Evolutionary conservation across 2,329 filamentous ascomycete species (phyloP).

Genomic region (Hymenoscyphus albidus): DNA sequence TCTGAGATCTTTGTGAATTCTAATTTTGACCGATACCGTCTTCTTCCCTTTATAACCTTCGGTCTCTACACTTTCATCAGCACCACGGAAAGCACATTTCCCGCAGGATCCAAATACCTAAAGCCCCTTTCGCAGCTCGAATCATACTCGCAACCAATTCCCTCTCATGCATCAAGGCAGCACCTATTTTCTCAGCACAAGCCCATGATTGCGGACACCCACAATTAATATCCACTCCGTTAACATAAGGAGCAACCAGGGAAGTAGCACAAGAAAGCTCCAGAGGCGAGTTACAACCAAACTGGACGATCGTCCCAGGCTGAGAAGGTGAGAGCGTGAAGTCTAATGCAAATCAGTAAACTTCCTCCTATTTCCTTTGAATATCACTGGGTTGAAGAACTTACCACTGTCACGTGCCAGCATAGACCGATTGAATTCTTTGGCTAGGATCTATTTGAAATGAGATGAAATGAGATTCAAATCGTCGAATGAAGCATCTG

Average conservation of each 20-base stretch:
- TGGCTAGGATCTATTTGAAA: conserved; percentile 50
- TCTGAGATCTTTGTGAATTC: conserved; percentile 61
- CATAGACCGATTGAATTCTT: conserved; percentile 61
- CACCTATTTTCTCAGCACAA: conserved; percentile 63
- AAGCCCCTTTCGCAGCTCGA: conserved; percentile 48
- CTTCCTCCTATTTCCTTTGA: not conserved
- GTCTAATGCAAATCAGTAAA: conserved; percentile 40
- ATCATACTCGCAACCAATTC: conserved; percentile 66
- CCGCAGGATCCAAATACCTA: conserved; percentile 32
- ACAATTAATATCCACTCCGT: conserved; percentile 68
- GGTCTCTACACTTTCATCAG: not conserved
- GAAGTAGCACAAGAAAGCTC: conserved; percentile 61
- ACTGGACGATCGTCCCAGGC: conserved; percentile 62
- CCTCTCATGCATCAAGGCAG: conserved; percentile 63
- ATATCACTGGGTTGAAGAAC: not conserved
- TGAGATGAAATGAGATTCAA: not conserved
- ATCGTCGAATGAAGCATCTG: not conserved
- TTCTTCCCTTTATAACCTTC: conserved; percentile 50
- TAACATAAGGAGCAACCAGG: conserved; percentile 57
- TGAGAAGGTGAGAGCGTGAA: conserved; percentile 55
- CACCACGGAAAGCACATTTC: not conserved
- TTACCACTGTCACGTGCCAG: conserved; percentile 58
- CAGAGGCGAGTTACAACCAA: conserved; percentile 57
- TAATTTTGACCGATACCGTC: conserved; percentile 66
- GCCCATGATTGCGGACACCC: conserved; percentile 72